Evolutionary conservation across 257 asterid species (phyloP), one percentile per base, ranked within the genome.

Genomic region (Solanum corneliomulleri): DNA sequence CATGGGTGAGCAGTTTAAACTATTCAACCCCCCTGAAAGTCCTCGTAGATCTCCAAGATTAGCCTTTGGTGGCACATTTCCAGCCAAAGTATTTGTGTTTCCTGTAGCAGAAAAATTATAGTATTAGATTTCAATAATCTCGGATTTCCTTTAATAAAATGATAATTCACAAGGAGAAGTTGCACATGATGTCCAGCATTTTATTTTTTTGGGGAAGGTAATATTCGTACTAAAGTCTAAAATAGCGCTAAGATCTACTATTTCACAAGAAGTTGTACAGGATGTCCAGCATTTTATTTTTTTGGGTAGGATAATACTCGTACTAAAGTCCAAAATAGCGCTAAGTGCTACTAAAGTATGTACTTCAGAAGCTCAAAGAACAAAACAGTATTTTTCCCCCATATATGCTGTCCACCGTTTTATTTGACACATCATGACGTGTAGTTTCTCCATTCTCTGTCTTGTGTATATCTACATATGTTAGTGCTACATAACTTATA

Each of bases 51-150:
- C 98, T 58, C 99, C 99, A 0, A 96, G 94, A 89, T 94, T 95
- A 5, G 99, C 99, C 91, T 95, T 96, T 15, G 99, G 99, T 27
- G 99, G 98, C 76, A 96, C 99, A n/a, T 96, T 96, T 45, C 99
- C 99, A 2, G 99, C 99, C 94, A 96, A 92, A 27, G 99, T 96
- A 92, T 96, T 95, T 52, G 98, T 93, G 92, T 96, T 95, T 69
- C 99, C 98, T 96, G 93, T 80, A 52, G 86, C 11, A 47, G 27
- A 39, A 60, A 42, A 23, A 70, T 47, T 42, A 78, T 42, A 42
- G n/a, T 70, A 60, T 70, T 39, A 85, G 47, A 33, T 69, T 69
- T 25, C 66, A 81, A 49, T 81, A 69, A 16, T 49, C 20, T 9
- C 11, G 3, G 44, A 4, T 6, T 80, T 49, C 42, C 85, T 47